phyloP scores from a whole-genome alignment of 2,329 filamentous ascomycete genomes.

The Fusarium musae region DNA sequence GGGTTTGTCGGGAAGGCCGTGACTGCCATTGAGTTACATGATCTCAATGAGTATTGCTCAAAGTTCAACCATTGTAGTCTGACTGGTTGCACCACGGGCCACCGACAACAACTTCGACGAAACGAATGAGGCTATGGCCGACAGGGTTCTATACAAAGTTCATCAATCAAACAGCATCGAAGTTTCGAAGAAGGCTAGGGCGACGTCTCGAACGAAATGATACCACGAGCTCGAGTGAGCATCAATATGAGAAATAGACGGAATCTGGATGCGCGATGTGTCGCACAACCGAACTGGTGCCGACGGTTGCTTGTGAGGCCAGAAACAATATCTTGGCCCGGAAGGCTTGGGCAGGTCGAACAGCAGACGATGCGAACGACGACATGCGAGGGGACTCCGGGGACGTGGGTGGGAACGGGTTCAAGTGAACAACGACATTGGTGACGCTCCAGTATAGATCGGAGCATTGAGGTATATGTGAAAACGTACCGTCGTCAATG shows the following conservation, averaged over 20 bases:
- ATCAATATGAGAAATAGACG: neutral
- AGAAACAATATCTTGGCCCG: neutral
- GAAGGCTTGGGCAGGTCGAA: neutral
- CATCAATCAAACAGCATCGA: neutral
- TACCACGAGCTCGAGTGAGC: constrained; percentile 1
- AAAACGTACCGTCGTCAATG: neutral
- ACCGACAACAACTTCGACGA: neutral
- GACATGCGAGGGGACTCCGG: neutral
- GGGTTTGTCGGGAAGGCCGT: neutral
- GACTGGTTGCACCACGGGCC: neutral
- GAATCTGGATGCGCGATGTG: neutral
- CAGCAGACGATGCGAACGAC: neutral
- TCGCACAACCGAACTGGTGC: neutral
- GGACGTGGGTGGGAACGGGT: neutral
- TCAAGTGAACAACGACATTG: constrained; percentile 7
- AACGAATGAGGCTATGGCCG: neutral
- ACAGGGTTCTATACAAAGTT: neutral
- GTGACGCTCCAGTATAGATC: neutral
- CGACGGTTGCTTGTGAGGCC: neutral
- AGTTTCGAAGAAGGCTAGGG: neutral
- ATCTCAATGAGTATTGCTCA: neutral
- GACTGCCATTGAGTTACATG: neutral
- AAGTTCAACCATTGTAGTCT: neutral
- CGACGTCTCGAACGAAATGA: neutral
- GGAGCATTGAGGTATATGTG: neutral